Conservation (phyloP, 306 rosid genomes). For the Crataegus laevigata region DNA sequence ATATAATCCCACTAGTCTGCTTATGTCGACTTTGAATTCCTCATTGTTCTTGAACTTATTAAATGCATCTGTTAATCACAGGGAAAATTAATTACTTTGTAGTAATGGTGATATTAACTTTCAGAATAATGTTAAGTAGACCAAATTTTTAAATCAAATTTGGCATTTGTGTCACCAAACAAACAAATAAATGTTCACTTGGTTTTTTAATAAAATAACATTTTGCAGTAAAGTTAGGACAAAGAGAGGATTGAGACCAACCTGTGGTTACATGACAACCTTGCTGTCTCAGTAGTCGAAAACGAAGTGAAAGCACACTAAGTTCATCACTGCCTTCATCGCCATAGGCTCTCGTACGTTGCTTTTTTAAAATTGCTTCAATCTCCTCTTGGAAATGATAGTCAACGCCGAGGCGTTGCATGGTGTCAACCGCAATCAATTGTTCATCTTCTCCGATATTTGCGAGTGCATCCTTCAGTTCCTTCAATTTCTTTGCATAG, state of each 20-base stretch:
- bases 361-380: conserved; percentile 14
- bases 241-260: neutral
- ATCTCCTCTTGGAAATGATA: conserved; percentile 39
- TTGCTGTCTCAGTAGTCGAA: conserved; percentile 36
- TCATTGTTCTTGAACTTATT: conserved; percentile 16
- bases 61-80: conserved; percentile 10
- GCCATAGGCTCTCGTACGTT: neutral
- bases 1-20: conserved; percentile 28
- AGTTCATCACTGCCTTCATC: neutral
- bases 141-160: too few relatives aligned
- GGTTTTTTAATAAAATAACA: neutral
- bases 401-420: conserved; percentile 39
- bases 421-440: conserved; percentile 29
- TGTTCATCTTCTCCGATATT: conserved; percentile 5
- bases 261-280: conserved; percentile 28
- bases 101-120: too few relatives aligned
- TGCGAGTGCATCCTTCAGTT: neutral
- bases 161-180: too few relatives aligned
- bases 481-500: neutral
- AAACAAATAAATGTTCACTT: neutral
- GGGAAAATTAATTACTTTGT: neutral
- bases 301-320: conserved; percentile 28
- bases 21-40: conserved; percentile 11
- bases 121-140: too few relatives aligned
- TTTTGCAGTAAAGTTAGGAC: neutral